Base-by-base conservation (phyloP, 2,329 filamentous ascomycete genomes). In the Myriangium duriaei region DNA sequence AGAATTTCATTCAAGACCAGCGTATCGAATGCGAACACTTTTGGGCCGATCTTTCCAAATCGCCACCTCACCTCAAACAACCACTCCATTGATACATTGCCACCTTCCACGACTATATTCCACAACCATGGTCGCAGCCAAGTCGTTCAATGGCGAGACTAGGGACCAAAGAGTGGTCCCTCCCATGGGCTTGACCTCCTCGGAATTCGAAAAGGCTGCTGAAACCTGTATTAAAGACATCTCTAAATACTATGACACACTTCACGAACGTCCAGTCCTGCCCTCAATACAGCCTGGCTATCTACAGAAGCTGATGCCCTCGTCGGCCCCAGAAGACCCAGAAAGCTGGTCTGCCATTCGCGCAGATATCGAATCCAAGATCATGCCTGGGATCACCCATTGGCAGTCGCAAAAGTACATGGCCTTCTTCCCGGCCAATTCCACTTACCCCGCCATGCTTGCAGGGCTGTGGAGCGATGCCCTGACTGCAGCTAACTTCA, bases 351-450 rank as follows among this genome's bases (percentile, higher is more conserved):
- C 68, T 14, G 67, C 74, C 37, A 95, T 96, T 53, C 81, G 85
- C 50, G 69, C 74, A 41, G 88, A 96, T 55, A 77, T 96, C 36
- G 79, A 87, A 50, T 64, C 71, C 31, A 83, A 91, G 56, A 94
- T 96, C 54, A 75, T 94, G 55, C 88, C 88, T 0, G 88, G 88
- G 4, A 68, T 96, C 39, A 95, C 88, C 0, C 88, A 95, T 62
- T 96, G 88, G 86, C 80, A 93, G 56, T 84, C 79, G 2, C 88
- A 85, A 11, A 86, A 88, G 54, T 96, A 94, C 69, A 84, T 95
- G 74, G 88, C 88, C 31, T 96, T 92, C 68, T 96, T 91, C 62
- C 82, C 88, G 1, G 84, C 84, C 34, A 77, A 75, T 15, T 77
- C 79, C 37, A 83, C 80, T 24, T 95, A 80, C 55, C 86, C 88